These are phyloP conservation scores for Irpex sp. DNA, from an alignment of 1,284 basidiomycete species.

Conservation along the genomic window DNA sequence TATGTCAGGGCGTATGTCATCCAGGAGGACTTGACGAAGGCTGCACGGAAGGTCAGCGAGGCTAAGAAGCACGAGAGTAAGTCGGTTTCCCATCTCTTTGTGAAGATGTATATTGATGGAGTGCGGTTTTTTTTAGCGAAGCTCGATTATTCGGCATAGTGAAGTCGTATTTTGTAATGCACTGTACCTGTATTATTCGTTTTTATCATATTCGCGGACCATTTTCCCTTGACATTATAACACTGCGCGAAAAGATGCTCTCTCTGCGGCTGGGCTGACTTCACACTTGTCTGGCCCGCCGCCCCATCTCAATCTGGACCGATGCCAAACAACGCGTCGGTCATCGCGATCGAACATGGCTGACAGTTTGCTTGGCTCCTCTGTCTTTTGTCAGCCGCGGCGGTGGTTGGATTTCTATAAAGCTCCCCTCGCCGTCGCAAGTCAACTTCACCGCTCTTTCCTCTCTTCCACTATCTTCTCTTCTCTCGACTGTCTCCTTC, in stretches of 20 bases:
- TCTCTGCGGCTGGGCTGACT: not conserved
- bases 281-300: not conserved
- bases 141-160: slow-evolving; percentile 52
- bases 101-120: slow-evolving; percentile 6
- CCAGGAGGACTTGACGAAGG: slow-evolving; percentile 97
- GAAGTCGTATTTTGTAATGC: not conserved
- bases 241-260: too few species aligned
- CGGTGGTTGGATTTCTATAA: not conserved
- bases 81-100: slow-evolving; percentile 23
- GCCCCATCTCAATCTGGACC: too few species aligned
- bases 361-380: too few species aligned
- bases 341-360: too few species aligned
- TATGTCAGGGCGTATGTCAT: slow-evolving; percentile 76
- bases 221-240: not conserved
- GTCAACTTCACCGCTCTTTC: too few species aligned
- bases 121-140: slow-evolving; percentile 40
- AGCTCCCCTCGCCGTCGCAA: not conserved
- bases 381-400: too few species aligned
- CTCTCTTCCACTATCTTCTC: too few species aligned
- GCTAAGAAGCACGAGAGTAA: slow-evolving; percentile 94
- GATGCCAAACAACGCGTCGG: too few species aligned
- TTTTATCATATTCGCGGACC: not conserved
- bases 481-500: too few species aligned
- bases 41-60: slow-evolving; percentile 94
- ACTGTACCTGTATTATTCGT: not conserved